Base-by-base conservation (phyloP, 2,329 filamentous ascomycete genomes). In the Xylaria sp. region DNA sequence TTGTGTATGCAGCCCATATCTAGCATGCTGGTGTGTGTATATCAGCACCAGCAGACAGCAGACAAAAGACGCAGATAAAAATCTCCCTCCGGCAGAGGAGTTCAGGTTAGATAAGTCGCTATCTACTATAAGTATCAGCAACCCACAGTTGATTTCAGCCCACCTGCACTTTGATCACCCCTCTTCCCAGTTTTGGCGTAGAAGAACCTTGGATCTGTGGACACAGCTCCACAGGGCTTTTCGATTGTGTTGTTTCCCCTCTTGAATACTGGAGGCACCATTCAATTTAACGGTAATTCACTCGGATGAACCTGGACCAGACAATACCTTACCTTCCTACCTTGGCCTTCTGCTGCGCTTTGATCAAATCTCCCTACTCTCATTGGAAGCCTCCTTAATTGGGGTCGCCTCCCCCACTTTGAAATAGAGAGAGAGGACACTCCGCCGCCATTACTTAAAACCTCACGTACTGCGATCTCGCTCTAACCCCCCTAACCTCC, bases 251-350 rank as follows among this genome's bases (percentile, higher is more conserved):
- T 32, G n/a, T 20, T 46, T 50, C 63, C 57, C 63, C 63, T 66
- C 58, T 41, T 50, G 39, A 5, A 45, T 43, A 28, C 45, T n/a
- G 32, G 56, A 56, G 58, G 57, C 57, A 34, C 3, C 58, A 62
- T 66, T 39, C 53, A 62, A 66, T 66, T 34, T 62, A 63, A 58
- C 53, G 45, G 59, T 39, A 63, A 62, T 63, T 63, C 64, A 30
- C 13, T 66, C 53, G 64, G 64, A 39, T 66, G 64, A 63, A 63
- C 28, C 46, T 62, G 5, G 34, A 53, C 25, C 18, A 28, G 60
- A 18, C 45, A 25, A 25, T 52, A 52, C 28, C n/a, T 25, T 58
- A 46, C 41, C 41, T 60, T 43, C 48, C 36, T 64, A 63, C 60
- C 30, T 61, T 57, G 50, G 63, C 57, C 52, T 36, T 36, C 30